Evolutionary conservation across 768 basidiomycete species (phyloP).

Genomic region (Tricholoma sp.): DNA sequence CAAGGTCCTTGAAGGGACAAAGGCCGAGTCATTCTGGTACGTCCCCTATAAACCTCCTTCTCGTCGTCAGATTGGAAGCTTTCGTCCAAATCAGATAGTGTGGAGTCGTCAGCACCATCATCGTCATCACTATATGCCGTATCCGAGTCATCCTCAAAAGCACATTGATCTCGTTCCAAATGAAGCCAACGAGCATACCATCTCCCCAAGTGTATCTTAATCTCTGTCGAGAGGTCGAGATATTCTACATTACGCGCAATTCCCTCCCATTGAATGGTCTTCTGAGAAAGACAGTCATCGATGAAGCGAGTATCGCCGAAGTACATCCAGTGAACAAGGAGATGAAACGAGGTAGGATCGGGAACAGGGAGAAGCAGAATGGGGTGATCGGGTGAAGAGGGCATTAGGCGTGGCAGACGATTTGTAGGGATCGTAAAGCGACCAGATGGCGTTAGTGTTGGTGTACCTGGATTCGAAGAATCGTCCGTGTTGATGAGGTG

Average conservation of each 20-base stretch:
- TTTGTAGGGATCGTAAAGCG: constrained; percentile 40
- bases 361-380: constrained; percentile 71
- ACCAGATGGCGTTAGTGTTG: constrained; percentile 18
- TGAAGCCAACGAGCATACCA: constrained; percentile 71
- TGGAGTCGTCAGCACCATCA: constrained; percentile 24
- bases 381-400: constrained; percentile 62
- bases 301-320: constrained; percentile 67
- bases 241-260: constrained; percentile 88
- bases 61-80: constrained; percentile 24
- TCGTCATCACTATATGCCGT: constrained; percentile 21
- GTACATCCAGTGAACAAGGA: constrained; percentile 78
- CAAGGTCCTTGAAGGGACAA: constrained; percentile 28
- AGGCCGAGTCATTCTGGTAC: constrained; percentile 35
- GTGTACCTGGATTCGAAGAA: constrained; percentile 15
- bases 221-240: constrained; percentile 67
- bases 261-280: constrained; percentile 77
- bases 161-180: constrained; percentile 27
- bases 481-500: constrained; percentile 39
- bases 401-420: constrained; percentile 63
- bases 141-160: constrained; percentile 25
- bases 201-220: constrained; percentile 70
- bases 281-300: constrained; percentile 59
- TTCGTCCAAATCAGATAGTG: constrained; percentile 20
- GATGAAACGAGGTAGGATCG: constrained; percentile 65
- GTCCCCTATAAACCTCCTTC: constrained; percentile 34